Percentiles rank a stretch among this genome's conserved stretches.
phyloP scores from a whole-genome alignment of 768 basidiomycete species.

The Collybia mongolica region DNA sequence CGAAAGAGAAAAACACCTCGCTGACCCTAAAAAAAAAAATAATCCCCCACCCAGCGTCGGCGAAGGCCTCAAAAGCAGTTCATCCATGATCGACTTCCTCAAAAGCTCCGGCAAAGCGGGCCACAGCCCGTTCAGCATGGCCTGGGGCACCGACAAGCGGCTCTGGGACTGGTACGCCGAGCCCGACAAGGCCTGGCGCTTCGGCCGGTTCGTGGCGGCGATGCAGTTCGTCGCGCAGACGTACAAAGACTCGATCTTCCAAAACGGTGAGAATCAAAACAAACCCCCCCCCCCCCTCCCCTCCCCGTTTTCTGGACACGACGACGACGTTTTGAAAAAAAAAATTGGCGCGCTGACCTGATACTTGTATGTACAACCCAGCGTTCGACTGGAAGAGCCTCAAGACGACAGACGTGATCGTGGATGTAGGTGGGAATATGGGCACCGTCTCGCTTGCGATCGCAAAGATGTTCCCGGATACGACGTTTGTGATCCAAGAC shows the following conservation, averaged over 20 bases:
- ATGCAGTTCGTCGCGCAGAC: slow-evolving; percentile 21
- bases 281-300: no score
- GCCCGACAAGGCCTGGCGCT: slow-evolving; percentile 24
- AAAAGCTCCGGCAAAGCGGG: slow-evolving; percentile 12
- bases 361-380: slow-evolving; percentile 6
- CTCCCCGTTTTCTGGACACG: no score
- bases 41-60: slow-evolving; percentile 17
- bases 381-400: slow-evolving; percentile 17
- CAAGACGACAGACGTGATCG: slow-evolving; percentile 16
- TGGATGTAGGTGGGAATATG: slow-evolving; percentile 35
- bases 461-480: slow-evolving; percentile 25
- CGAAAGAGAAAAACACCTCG: neutral
- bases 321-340: no score
- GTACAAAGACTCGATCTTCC: slow-evolving; percentile 17
- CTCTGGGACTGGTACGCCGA: slow-evolving; percentile 31
- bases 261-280: slow-evolving; percentile 11
- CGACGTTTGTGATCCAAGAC: slow-evolving; percentile 36
- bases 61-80: slow-evolving; percentile 17
- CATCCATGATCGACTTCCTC: slow-evolving; percentile 15
- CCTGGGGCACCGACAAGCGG: slow-evolving; percentile 17
- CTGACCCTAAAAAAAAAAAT: no score
- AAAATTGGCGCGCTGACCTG: no score
- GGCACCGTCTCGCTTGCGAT: slow-evolving; percentile 29
- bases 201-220: slow-evolving; percentile 24
- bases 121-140: slow-evolving; percentile 23